Conservation (phyloP, 176 grass and related monocot genomes). For the Avena sativa region DNA sequence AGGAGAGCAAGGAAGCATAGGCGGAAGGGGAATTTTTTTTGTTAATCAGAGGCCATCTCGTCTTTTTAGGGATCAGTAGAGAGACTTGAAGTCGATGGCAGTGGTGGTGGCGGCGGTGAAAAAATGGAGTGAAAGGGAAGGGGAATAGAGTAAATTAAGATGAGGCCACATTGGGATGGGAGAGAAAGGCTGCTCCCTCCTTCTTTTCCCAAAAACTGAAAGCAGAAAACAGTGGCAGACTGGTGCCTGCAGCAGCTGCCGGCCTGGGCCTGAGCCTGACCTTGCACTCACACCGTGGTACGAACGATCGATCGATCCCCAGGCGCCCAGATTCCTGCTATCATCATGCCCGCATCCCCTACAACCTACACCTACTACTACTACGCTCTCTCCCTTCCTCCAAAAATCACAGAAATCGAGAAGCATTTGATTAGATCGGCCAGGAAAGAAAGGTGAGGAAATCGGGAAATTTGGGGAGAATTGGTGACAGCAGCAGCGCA, state of each 20-base stretch:
- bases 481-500: not conserved
- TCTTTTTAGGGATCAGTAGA: slow-evolving; percentile 52
- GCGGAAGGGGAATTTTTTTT: slow-evolving; percentile 48
- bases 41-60: slow-evolving; percentile 54
- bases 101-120: not conserved
- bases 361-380: not conserved
- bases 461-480: slow-evolving; percentile 7
- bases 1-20: slow-evolving; percentile 4
- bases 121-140: not conserved
- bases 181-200: slow-evolving; percentile 58
- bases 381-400: not conserved
- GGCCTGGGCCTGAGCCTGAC: slow-evolving; percentile 39
- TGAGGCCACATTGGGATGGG: slow-evolving; percentile 53
- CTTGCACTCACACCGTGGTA: slow-evolving; percentile 60
- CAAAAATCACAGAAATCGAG: slow-evolving; percentile 36
- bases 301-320: slow-evolving; percentile 46
- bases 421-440: slow-evolving; percentile 41
- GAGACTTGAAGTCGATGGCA: slow-evolving; percentile 20
- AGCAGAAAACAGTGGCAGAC: slow-evolving; percentile 55
- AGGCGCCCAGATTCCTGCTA: slow-evolving; percentile 51
- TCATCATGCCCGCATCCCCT: not conserved
- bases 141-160: not conserved
- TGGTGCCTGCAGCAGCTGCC: slow-evolving; percentile 48
- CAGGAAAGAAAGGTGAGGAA: not conserved
- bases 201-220: slow-evolving; percentile 71